Percentiles rank a stretch among this genome's conserved stretches.
Conservation (phyloP, 2,329 filamentous ascomycete genomes). For the Fusarium coffeatum region DNA sequence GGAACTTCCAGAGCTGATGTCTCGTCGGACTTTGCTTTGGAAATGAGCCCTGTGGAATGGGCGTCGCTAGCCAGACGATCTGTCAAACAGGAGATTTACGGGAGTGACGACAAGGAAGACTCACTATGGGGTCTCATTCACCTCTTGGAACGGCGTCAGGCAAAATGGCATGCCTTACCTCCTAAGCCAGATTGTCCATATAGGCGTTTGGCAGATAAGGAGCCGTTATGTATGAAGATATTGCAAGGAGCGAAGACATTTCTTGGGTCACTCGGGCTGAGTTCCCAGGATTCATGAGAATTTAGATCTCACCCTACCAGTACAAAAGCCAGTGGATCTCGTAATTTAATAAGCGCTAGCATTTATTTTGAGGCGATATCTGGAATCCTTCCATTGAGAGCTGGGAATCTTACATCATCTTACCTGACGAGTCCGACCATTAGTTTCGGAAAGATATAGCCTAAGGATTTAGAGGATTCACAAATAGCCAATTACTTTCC, state of each 20-base stretch:
- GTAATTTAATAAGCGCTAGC: not conserved
- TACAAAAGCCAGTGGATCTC: accelerated
- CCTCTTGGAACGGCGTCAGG: not conserved
- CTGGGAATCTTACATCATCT: not conserved
- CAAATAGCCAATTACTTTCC: not conserved
- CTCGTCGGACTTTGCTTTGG: not conserved
- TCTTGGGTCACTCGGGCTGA: not conserved
- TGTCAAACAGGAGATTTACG: not conserved
- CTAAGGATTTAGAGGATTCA: not conserved
- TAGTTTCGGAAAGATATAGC: not conserved
- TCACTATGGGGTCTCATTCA: not conserved
- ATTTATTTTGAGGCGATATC: not conserved
- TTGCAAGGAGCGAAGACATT: not conserved
- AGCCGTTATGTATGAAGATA: conserved; percentile 11
- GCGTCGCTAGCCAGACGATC: not conserved
- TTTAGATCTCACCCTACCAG: not conserved
- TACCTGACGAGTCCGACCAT: accelerated
- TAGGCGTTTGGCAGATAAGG: not conserved
- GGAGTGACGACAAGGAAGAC: not conserved
- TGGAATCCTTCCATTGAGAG: not conserved
- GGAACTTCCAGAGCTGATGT: too few species aligned
- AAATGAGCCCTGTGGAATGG: not conserved
- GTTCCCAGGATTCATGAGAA: not conserved
- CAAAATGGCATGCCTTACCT: not conserved
- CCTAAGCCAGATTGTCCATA: not conserved